A percentile compares a stretch with the other conserved stretches of the same genome.
These are phyloP conservation scores for Mrakia frigida DNA, from an alignment of 768 basidiomycete genomes.

Conservation along the genomic window DNA sequence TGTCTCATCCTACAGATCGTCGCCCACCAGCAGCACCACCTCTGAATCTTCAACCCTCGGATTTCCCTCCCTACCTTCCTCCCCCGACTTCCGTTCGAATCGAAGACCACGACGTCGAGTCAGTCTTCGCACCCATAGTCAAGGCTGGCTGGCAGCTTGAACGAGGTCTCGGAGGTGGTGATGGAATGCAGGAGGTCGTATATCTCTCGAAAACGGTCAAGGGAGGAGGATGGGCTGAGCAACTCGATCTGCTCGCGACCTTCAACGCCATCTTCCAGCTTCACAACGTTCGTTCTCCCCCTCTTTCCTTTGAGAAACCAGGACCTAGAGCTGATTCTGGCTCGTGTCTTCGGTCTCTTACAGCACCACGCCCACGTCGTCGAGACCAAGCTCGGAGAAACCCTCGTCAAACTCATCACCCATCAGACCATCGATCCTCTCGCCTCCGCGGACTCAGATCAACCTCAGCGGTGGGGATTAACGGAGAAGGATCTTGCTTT, in stretches of 20 bases:
- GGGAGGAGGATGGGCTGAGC: conserved; percentile 5
- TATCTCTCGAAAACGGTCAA: background rate
- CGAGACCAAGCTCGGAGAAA: background rate
- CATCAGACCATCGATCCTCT: background rate
- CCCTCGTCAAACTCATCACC: background rate
- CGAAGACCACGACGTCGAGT: background rate
- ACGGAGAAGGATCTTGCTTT: background rate
- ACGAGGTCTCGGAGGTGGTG: background rate
- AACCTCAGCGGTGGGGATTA: background rate
- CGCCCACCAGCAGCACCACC: background rate
- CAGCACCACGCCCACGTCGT: background rate
- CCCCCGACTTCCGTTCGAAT: background rate
- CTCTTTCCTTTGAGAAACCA: too few species aligned
- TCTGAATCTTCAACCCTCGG: background rate
- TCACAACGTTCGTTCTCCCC: background rate
- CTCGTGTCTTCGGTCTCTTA: too few species aligned
- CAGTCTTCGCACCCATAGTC: background rate
- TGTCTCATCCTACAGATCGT: background rate
- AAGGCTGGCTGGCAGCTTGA: background rate
- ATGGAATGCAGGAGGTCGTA: background rate
- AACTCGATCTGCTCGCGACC: background rate
- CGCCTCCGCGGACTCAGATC: background rate
- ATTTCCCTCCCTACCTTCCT: background rate
- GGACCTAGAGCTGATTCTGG: too few species aligned
- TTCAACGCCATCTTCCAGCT: conserved; percentile 1